A percentile compares a stretch with the other conserved stretches of the same genome.
Conservation (phyloP, 2,329 filamentous ascomycete species). For the Monosporascus ibericus region DNA sequence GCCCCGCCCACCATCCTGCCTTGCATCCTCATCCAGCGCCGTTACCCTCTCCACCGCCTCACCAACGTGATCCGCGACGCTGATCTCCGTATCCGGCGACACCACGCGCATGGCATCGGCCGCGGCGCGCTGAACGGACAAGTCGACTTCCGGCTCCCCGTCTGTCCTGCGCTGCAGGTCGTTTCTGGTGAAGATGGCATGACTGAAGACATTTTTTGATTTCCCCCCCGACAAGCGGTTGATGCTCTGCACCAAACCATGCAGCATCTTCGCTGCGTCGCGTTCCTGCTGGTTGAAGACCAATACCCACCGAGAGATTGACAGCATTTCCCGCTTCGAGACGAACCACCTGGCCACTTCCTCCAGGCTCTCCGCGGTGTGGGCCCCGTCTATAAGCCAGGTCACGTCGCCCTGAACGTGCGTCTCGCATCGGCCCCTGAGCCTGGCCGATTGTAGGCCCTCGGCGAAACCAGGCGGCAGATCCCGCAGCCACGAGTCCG, state of each 20-base stretch:
- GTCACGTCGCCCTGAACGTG: slow-evolving; percentile 42
- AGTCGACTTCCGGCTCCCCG: slow-evolving; percentile 49
- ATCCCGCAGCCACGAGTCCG: slow-evolving; percentile 14
- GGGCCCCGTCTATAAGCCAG: slow-evolving; percentile 85
- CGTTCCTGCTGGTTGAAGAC: slow-evolving; percentile 93
- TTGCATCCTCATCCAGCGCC: slow-evolving; percentile 20
- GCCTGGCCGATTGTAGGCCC: slow-evolving; percentile 60
- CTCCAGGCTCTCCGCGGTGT: slow-evolving; percentile 77
- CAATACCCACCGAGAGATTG: slow-evolving; percentile 43
- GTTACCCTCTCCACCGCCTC: slow-evolving; percentile 59
- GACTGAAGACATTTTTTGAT: slow-evolving; percentile 49
- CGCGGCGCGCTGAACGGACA: slow-evolving; percentile 61
- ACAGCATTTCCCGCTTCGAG: slow-evolving; percentile 24
- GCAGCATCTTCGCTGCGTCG: slow-evolving; percentile 62
- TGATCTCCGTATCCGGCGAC: slow-evolving; percentile 37
- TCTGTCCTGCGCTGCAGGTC: slow-evolving; percentile 31
- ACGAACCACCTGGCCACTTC: slow-evolving; percentile 75
- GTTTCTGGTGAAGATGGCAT: slow-evolving; percentile 79
- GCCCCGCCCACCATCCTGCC: slow-evolving; percentile 39
- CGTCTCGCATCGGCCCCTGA: slow-evolving; percentile 76
- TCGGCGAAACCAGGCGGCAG: slow-evolving; percentile 51
- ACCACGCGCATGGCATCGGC: slow-evolving; percentile 54
- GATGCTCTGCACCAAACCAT: slow-evolving; percentile 54
- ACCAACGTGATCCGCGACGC: slow-evolving; percentile 61
- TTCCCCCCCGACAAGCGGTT: slow-evolving; percentile 28